These are phyloP conservation scores for Iris macrosiphon DNA, from an alignment of 106 monocot species.

Conservation along the genomic window DNA sequence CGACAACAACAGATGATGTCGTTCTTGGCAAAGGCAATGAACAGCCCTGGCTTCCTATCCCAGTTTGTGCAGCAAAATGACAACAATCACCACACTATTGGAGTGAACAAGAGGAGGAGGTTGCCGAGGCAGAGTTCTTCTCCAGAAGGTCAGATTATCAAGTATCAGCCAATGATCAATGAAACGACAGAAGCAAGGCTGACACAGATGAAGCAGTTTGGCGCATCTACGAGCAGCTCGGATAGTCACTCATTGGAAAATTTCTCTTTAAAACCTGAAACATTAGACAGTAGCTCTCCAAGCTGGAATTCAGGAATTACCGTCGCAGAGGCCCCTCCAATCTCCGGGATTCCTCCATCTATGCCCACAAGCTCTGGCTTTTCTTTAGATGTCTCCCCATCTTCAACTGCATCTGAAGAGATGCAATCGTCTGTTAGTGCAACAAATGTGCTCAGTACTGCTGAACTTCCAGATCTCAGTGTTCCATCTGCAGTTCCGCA, in stretches of 20 bases:
- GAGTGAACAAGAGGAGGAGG: slow-evolving; percentile 26
- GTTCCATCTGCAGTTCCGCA: slow-evolving; percentile 11
- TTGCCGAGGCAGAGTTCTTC: slow-evolving; percentile 18
- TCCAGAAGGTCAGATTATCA: slow-evolving; percentile 23
- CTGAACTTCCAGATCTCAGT: slow-evolving; percentile 7
- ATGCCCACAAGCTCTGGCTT: slow-evolving; percentile 21
- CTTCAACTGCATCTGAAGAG: slow-evolving; percentile 21
- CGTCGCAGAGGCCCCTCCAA: slow-evolving; percentile 23
- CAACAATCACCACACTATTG: slow-evolving; percentile 8
- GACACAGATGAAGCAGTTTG: slow-evolving; percentile 31
- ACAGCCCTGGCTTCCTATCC: slow-evolving; percentile 23
- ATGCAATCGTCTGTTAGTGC: slow-evolving; percentile 13
- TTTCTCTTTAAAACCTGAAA: slow-evolving; percentile 3
- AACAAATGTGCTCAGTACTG: background rate
- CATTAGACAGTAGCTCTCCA: slow-evolving; percentile 19
- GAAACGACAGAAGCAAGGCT: slow-evolving; percentile 38
- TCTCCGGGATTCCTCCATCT: slow-evolving; percentile 7
- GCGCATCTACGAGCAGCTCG: slow-evolving; percentile 16
- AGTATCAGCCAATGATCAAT: slow-evolving; percentile 24
- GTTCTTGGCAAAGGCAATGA: slow-evolving; percentile 40
- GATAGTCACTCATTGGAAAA: slow-evolving; percentile 22
- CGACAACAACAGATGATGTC: slow-evolving; percentile 46
- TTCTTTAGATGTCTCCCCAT: slow-evolving; percentile 12
- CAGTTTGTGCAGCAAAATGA: slow-evolving; percentile 32
- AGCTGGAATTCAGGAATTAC: slow-evolving; percentile 22